These are phyloP conservation scores for Penicillium lividum DNA, from an alignment of 495 filamentous ascomycete genomes.

Conservation along the genomic window DNA sequence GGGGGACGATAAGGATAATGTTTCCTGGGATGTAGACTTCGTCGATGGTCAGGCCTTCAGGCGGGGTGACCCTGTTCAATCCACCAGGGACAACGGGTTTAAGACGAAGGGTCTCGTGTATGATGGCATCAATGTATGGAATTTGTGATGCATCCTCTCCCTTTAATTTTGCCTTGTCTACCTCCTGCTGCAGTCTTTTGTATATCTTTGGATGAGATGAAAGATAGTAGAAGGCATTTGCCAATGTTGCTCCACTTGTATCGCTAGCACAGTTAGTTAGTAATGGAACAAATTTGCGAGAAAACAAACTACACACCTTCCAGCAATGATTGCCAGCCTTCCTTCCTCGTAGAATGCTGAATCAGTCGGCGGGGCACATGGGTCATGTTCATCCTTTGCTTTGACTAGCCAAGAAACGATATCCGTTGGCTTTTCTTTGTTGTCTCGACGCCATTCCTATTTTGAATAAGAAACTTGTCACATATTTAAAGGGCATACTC, in stretches of 20 bases:
- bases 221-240: not conserved
- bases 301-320: conserved; percentile 18
- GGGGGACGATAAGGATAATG: conserved; percentile 37
- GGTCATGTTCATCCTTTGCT: conserved; percentile 22
- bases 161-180: not conserved
- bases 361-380: conserved; percentile 14
- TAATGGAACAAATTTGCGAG: not conserved
- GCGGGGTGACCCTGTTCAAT: conserved; percentile 40
- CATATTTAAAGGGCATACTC: not conserved
- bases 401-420: conserved; percentile 34
- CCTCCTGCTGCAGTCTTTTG: not conserved
- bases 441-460: conserved; percentile 10
- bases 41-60: conserved; percentile 45
- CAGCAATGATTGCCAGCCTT: conserved; percentile 31
- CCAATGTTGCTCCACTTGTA: not conserved
- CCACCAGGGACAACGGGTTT: conserved; percentile 28
- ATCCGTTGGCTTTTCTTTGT: conserved; percentile 22
- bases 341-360: conserved; percentile 27
- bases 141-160: not conserved
- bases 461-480: not conserved
- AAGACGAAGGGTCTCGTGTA: conserved; percentile 41
- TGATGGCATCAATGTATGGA: conserved; percentile 25
- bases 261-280: not conserved
- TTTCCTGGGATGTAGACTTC: conserved; percentile 45
- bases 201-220: not conserved